Evolutionary conservation across 257 asterid genomes (phyloP).

Genomic region (Vinca minor): DNA sequence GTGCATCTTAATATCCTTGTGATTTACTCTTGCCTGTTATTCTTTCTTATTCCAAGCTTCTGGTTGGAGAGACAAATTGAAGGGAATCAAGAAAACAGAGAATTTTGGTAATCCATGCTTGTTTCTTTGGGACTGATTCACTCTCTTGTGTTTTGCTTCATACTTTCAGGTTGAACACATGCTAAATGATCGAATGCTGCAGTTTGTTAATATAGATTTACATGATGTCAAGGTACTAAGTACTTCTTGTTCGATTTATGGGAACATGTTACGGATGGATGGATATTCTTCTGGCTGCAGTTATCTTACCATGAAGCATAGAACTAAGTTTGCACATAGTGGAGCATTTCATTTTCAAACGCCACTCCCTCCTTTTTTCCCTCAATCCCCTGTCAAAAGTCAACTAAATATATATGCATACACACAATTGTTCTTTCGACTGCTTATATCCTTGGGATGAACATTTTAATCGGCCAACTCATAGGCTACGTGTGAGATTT

Average conservation of each 20-base stretch:
- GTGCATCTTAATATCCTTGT: background rate
- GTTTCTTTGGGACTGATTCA: background rate
- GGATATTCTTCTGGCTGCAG: too few species aligned
- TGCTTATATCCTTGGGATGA: background rate
- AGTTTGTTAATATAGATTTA: constrained; percentile 86
- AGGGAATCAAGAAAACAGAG: background rate
- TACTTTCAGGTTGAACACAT: constrained; percentile 80
- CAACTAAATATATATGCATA: too few species aligned
- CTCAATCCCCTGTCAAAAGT: too few species aligned
- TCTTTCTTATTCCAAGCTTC: background rate
- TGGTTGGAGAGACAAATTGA: background rate
- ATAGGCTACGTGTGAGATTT: background rate
- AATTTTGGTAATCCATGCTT: background rate
- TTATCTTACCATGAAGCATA: too few species aligned
- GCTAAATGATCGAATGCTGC: constrained; percentile 85
- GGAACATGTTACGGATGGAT: too few species aligned
- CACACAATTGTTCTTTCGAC: background rate
- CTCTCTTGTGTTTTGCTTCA: background rate
- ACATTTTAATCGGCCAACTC: background rate
- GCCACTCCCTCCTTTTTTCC: too few species aligned
- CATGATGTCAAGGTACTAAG: constrained; percentile 92
- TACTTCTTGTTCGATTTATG: too few species aligned
- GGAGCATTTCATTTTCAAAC: too few species aligned
- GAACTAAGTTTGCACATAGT: too few species aligned
- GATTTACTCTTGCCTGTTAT: background rate